Base-by-base conservation (phyloP, 148 eudicot genomes). In the Cornus florida region DNA sequence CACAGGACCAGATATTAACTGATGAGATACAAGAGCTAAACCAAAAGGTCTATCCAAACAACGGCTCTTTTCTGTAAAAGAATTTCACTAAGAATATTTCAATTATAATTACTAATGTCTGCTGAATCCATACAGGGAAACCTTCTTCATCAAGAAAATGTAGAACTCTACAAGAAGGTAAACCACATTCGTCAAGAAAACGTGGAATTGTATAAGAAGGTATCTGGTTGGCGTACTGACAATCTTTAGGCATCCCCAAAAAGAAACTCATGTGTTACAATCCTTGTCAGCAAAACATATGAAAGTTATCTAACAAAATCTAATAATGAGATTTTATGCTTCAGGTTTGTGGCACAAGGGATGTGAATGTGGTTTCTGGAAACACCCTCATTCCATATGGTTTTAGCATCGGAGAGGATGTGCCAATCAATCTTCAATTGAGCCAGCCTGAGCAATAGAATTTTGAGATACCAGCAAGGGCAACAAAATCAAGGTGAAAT, bases 121-220 rank as follows among this genome's bases (percentile, higher is more conserved):
- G 67, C 64, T 65, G 31, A 32, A 68, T 81, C 39, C 31, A 35
- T 84, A 43, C 85, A 94, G 98, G 93, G 92, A 35, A 78, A 65
- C 67, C 82, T 90, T 59, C 82, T 89, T 74, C 93, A 88, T 69
- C 88, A 88, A 75, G 91, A 94, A 81, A 94, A 94, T 56, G 17
- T 85, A 62, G 97, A 94, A 84, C 90, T 91, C 70, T 89, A 85
- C 82, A 85, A 90, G 87, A 93, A 93, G 89, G 91, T 90, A 80
- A 83, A 85, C 72, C 80, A 84, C 66, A 74, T 83, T 72, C 83
- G 76, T 73, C 82, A 85, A 84, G 88, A 86, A 79, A 86, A 90
- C 74, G 72, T 50, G 31, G 87, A 89, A 70, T 72, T 89, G 85
- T 80, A 80, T 67, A 82, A 81, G 71, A 89, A 84, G 90, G 90